Evolutionary conservation across 306 rosid genomes (phyloP).

Genomic region (Cicer pinnatifidum): DNA sequence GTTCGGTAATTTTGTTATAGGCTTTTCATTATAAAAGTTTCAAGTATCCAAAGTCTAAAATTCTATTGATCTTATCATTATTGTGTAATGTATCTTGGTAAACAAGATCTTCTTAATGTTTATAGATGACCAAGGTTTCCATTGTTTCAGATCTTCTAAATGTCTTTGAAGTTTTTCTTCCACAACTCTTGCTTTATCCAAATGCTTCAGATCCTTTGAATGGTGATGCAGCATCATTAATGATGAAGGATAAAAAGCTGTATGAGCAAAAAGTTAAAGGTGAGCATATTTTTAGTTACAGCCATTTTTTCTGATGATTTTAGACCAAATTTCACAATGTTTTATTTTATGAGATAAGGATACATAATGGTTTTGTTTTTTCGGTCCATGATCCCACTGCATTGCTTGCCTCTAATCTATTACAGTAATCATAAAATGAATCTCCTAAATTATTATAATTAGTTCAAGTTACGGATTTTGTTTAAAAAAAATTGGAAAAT

Average conservation of each 20-base stretch:
- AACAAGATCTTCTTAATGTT: constrained; percentile 1
- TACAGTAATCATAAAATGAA: neutral
- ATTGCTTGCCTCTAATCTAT: constrained; percentile 14
- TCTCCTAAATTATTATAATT: constrained; percentile 5
- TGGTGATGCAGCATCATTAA: constrained; percentile 93
- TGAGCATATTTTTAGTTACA: constrained; percentile 41
- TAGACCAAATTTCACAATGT: neutral
- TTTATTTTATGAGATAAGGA: neutral
- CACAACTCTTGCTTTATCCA: constrained; percentile 95
- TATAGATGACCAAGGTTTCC: constrained; percentile 44
- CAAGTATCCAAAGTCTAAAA: constrained; percentile 11
- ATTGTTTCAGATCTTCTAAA: constrained; percentile 77
- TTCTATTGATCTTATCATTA: constrained; percentile 29
- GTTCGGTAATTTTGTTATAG: constrained; percentile 70
- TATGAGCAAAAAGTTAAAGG: constrained; percentile 97
- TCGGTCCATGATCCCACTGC: constrained; percentile 13
- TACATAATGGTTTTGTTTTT: neutral
- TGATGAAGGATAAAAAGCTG: constrained; percentile 84
- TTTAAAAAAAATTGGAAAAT: too few species aligned
- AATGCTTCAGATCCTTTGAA: constrained; percentile 97
- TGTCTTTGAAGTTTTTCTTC: constrained; percentile 96
- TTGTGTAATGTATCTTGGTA: neutral
- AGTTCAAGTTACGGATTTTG: neutral
- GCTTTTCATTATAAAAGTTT: constrained; percentile 41
- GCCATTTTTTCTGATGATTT: constrained; percentile 6